Base-by-base conservation (phyloP, 2,329 filamentous ascomycete species). In the Neopestalotiopsis rosae region DNA sequence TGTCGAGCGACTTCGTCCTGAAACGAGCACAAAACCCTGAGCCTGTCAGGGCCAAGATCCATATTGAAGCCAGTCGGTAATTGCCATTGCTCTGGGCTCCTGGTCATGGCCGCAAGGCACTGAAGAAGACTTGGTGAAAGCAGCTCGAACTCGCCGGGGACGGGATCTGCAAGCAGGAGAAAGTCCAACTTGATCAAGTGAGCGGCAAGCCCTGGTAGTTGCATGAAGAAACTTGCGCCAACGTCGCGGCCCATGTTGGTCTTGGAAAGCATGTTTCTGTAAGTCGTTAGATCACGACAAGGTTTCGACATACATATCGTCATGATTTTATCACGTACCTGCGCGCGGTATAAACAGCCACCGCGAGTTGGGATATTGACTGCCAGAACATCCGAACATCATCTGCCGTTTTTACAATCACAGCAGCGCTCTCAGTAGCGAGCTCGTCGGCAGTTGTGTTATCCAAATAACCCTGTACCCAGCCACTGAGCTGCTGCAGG, bases 101-200 rank as follows among this genome's bases (percentile, higher is more conserved):
- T 75, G 6, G 59, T 62, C 9, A 85, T 81, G 58, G 70, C 72
- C 12, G 76, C 75, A 52, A 89, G 79, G 1, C 84, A 81, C 30
- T 80, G 74, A 12, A 90, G 78, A 68, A 87, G 90, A 5, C 70
- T 71, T 2, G 79, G 78, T 6, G 83, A 86, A 40, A 82, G 76
- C n/a, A 62, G 32, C 28, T 62, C 59, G 34, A 86, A 76, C 13
- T 83, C 81, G 12, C 81, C 79, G 7, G 80, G 76, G 24, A 74
- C 75, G 3, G 74, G 71, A 9, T 78, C 78, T 30, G 75, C 70
- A 24, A 86, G 70, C 2, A 78, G 79, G 64, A 75, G 74, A 45
- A 79, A 72, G 73, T 91, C 89, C 70, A 89, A 77, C 14, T 79
- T 75, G 66, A 90, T 78, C 69, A 90, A 86, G 69, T 82, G 83